phyloP scores from a whole-genome alignment of 192 early-diverging fungal species.

The Backusella luteola region DNA sequence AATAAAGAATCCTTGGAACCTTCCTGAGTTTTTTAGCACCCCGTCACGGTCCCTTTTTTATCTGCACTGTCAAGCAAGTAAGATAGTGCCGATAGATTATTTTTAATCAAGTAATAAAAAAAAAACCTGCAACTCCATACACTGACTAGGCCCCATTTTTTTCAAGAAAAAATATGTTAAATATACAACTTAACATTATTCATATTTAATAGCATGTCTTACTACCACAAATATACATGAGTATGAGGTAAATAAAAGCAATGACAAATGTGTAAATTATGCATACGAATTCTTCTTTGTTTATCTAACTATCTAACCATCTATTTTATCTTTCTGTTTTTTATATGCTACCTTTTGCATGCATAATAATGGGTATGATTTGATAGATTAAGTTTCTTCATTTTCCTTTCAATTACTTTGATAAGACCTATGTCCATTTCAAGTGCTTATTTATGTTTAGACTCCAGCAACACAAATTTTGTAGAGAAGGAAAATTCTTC shows the following conservation, averaged over 20 bases:
- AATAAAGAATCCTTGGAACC: constrained; percentile 18
- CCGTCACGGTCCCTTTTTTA: constrained; percentile 17
- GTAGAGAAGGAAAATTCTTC: neutral
- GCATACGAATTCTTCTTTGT: neutral
- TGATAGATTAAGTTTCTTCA: neutral
- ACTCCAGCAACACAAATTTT: neutral
- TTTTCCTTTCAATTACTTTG: neutral
- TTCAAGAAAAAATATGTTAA: neutral
- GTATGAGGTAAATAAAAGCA: neutral
- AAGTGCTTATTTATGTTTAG: neutral
- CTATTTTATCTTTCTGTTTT: neutral
- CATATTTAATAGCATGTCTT: neutral
- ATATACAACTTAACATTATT: neutral
- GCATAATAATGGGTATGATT: neutral
- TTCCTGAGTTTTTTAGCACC: constrained; percentile 8
- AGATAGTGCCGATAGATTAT: constrained; percentile 2
- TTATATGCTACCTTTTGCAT: neutral
- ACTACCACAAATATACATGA: neutral
- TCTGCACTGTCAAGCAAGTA: neutral
- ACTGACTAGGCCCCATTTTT: neutral
- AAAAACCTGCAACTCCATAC: neutral
- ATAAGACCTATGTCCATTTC: neutral
- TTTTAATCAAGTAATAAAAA: constrained; percentile 4
- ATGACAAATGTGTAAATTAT: neutral
- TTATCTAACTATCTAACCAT: neutral